Percentiles rank a stretch among this genome's conserved stretches.
Evolutionary conservation across 805 yeast species (phyloP).

Genomic region (Tetrapisispora fleetii): DNA sequence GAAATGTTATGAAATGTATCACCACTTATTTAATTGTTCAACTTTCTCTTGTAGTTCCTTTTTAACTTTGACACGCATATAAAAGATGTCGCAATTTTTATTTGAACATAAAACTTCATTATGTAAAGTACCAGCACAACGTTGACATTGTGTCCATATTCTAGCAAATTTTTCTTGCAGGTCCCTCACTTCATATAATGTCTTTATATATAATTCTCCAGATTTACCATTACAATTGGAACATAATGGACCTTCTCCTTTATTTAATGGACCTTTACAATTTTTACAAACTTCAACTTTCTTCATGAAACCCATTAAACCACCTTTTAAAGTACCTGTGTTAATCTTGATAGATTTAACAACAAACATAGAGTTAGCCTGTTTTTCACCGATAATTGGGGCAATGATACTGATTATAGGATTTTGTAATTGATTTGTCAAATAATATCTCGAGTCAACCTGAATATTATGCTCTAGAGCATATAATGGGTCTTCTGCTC

Average conservation of each 20-base stretch:
- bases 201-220: conserved; percentile 72
- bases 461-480: conserved; percentile 88
- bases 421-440: conserved; percentile 86
- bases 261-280: conserved; percentile 70
- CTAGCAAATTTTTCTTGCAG: conserved; percentile 76
- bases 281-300: conserved; percentile 82
- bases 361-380: conserved; percentile 68
- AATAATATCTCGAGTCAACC: conserved; percentile 86
- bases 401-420: conserved; percentile 90
- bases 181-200: conserved; percentile 67
- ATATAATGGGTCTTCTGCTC: conserved; percentile 92
- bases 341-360: conserved; percentile 37
- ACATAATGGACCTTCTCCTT: conserved; percentile 68
- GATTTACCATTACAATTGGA: conserved; percentile 63
- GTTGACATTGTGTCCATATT: conserved; percentile 96
- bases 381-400: conserved; percentile 82
- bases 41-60: conserved; percentile 34
- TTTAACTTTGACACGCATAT: conserved; percentile 66
- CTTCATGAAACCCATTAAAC: conserved; percentile 83
- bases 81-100: conserved; percentile 94
- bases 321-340: conserved; percentile 64
- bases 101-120: conserved; percentile 93
- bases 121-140: conserved; percentile 93
- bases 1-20: not conserved
- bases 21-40: conserved; percentile 34